phyloP scores from a whole-genome alignment of 139 green algal species.

The Asterochloris sp. region DNA sequence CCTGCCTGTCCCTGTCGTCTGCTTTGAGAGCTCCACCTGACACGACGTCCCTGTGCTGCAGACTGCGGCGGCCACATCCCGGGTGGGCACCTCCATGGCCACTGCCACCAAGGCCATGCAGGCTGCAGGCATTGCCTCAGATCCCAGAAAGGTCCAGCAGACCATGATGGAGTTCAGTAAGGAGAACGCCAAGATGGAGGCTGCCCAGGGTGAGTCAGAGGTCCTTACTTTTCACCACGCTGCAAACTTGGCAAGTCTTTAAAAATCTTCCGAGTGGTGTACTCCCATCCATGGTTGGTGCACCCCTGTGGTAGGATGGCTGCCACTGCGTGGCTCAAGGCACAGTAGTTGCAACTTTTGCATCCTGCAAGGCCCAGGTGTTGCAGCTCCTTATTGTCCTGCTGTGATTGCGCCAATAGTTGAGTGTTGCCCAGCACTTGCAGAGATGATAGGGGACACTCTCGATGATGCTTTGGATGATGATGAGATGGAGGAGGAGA shows the following conservation, averaged over 20 bases:
- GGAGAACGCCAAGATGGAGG: conserved; percentile 66
- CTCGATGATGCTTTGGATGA: conserved; percentile 62
- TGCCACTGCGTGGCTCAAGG: no score
- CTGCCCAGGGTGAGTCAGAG: conserved; percentile 21
- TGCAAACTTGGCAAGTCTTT: background rate
- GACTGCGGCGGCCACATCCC: conserved; percentile 58
- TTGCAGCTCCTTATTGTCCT: no score
- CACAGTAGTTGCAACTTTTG: no score
- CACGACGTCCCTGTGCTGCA: conserved; percentile 24
- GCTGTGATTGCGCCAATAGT: no score
- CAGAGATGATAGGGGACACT: conserved; percentile 68
- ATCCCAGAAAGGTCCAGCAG: conserved; percentile 44
- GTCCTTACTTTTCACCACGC: background rate
- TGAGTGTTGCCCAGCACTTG: no score
- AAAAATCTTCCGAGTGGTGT: background rate
- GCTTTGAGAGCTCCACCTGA: background rate
- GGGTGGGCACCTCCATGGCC: conserved; percentile 50
- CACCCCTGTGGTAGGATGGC: no score
- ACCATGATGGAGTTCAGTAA: conserved; percentile 56
- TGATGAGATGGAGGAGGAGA: conserved; percentile 66
- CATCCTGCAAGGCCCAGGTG: no score
- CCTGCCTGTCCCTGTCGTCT: background rate
- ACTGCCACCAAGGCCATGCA: conserved; percentile 60
- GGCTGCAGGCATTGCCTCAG: conserved; percentile 40
- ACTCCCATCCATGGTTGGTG: background rate